Evolutionary conservation across 2,329 filamentous ascomycete genomes (phyloP).

Genomic region (Neoascochyta sp.): DNA sequence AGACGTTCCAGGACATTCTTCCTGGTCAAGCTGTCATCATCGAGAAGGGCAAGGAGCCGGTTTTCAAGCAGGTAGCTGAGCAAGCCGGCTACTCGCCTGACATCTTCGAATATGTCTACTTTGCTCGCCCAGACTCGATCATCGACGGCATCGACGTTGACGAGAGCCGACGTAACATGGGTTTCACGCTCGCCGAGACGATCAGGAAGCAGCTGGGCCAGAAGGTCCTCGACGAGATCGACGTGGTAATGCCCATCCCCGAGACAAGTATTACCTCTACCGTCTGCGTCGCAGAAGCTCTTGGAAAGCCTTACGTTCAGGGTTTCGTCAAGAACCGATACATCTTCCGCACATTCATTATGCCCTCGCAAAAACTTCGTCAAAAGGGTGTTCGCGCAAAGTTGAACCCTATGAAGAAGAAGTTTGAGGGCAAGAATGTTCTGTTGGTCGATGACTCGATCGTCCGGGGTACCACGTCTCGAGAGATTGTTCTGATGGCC

Average conservation of each 20-base stretch:
- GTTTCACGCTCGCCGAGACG: conserved; percentile 70
- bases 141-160: conserved; percentile 89
- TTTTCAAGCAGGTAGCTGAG: conserved; percentile 70
- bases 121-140: conserved; percentile 73
- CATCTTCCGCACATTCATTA: conserved; percentile 83
- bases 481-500: conserved; percentile 79
- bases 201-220: conserved; percentile 65
- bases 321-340: conserved; percentile 89
- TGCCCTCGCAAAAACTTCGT: conserved; percentile 74
- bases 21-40: conserved; percentile 86
- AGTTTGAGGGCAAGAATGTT: conserved; percentile 78
- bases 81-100: conserved; percentile 73
- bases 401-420: conserved; percentile 78
- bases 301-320: conserved; percentile 73
- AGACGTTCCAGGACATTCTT: conserved; percentile 69
- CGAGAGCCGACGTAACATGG: conserved; percentile 81
- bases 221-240: conserved; percentile 70
- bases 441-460: conserved; percentile 87
- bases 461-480: conserved; percentile 77
- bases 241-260: conserved; percentile 78
- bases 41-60: conserved; percentile 68
- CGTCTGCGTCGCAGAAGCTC: conserved; percentile 66
- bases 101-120: conserved; percentile 86
- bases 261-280: conserved; percentile 82
- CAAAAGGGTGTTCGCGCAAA: conserved; percentile 88